Evolutionary conservation across 352 stramenopile genomes (phyloP).

Genomic region (Pythium plurisporium): DNA sequence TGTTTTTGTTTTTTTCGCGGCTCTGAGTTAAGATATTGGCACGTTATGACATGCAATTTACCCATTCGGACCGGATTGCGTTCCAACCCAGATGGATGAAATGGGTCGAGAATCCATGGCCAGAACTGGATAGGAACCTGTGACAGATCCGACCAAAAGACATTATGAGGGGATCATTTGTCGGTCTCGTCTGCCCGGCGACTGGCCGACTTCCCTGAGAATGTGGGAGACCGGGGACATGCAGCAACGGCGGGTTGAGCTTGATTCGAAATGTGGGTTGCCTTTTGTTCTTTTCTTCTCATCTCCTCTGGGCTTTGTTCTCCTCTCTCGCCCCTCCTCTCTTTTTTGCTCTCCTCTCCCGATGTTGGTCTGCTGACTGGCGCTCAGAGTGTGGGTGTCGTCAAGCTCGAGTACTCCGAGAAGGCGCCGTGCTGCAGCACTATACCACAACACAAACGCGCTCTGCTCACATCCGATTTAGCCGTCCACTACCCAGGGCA

Average conservation of each 20-base stretch:
- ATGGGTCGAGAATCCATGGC: neutral
- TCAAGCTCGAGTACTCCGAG: slow-evolving; percentile 1
- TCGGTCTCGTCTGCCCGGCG: slow-evolving; percentile 1
- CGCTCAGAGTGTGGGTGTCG: slow-evolving; percentile 8
- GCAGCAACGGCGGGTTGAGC: neutral
- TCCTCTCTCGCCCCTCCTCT: neutral
- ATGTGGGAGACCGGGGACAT: slow-evolving; percentile 10
- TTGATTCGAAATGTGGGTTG: too few relatives aligned
- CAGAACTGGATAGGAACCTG: slow-evolving; percentile 4
- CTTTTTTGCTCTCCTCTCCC: slow-evolving; percentile 4
- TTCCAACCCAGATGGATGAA: neutral
- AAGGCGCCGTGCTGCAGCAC: neutral
- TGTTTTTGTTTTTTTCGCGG: slow-evolving; percentile 9
- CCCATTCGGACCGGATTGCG: neutral
- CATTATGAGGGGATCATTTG: too few relatives aligned
- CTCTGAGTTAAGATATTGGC: neutral
- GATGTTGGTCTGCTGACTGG: slow-evolving; percentile 1
- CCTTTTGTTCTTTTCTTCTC: slow-evolving; percentile 9
- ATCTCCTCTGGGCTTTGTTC: neutral
- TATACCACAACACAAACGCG: neutral
- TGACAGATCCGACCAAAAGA: neutral
- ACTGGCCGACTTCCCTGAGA: neutral
- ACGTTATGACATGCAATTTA: neutral
- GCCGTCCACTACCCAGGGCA: neutral
- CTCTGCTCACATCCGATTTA: slow-evolving; percentile 6